Conservation (phyloP, 2,329 filamentous ascomycete genomes). For the Corinectria fuckeliana region DNA sequence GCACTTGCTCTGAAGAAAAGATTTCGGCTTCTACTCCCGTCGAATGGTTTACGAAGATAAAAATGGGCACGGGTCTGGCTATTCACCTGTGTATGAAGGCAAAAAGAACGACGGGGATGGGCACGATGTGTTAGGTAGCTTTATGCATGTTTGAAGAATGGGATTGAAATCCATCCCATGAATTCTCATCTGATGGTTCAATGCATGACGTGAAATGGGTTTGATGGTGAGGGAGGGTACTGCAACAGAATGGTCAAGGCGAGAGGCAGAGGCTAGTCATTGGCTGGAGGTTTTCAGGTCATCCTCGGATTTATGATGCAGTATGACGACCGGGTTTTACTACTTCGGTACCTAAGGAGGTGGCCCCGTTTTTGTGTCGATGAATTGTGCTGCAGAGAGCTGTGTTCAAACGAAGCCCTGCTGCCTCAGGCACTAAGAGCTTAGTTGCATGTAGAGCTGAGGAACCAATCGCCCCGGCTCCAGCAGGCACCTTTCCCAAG, state of each 20-base stretch:
- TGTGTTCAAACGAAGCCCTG: not conserved
- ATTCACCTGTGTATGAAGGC: slow-evolving; percentile 8
- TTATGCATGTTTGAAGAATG: slow-evolving; percentile 12
- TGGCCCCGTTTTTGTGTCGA: not conserved
- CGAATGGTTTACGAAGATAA: slow-evolving; percentile 32
- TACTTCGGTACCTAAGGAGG: not conserved
- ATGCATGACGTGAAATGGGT: too few species aligned
- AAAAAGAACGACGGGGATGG: slow-evolving; percentile 14
- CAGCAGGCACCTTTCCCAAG: slow-evolving; percentile 31
- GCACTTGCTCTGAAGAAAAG: slow-evolving; percentile 35
- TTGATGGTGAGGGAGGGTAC: not conserved
- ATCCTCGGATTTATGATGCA: not conserved
- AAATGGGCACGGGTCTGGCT: slow-evolving; percentile 29
- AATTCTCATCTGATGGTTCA: not conserved
- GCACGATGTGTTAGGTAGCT: slow-evolving; percentile 19
- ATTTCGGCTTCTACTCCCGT: slow-evolving; percentile 29
- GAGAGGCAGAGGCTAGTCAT: not conserved
- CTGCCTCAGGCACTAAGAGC: slow-evolving; percentile 32
- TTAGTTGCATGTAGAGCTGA: not conserved
- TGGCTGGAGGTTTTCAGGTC: not conserved
- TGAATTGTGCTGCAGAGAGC: not conserved
- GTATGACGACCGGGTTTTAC: not conserved
- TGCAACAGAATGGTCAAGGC: not conserved
- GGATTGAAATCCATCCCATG: not conserved
- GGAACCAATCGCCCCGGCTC: slow-evolving; percentile 15